phyloP scores from a whole-genome alignment of 1,284 basidiomycete genomes.

The Austroboletus niveus region DNA sequence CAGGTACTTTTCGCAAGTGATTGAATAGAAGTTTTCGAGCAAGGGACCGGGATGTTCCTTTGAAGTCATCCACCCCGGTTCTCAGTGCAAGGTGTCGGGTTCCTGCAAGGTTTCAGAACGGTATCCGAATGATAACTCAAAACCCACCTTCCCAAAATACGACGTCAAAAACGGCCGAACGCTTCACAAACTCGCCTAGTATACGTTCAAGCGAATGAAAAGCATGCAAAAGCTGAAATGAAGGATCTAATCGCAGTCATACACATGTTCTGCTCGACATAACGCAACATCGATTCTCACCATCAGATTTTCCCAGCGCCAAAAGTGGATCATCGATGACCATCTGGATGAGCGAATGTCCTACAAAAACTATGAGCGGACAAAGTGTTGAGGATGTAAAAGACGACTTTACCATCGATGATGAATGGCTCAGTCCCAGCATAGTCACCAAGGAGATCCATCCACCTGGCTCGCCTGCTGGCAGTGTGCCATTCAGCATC shows the following conservation, averaged over 20 bases:
- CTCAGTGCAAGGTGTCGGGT: slow-evolving; percentile 40
- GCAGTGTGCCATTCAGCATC: slow-evolving; percentile 42
- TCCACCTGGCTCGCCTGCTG: slow-evolving; percentile 49
- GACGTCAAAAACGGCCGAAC: slow-evolving; percentile 59
- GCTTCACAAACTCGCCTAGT: slow-evolving; percentile 46
- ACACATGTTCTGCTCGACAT: background rate
- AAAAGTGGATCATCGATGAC: slow-evolving; percentile 59
- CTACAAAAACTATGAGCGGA: slow-evolving; percentile 30
- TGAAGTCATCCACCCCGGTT: slow-evolving; percentile 37
- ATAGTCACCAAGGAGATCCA: slow-evolving; percentile 71
- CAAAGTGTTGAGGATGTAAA: background rate
- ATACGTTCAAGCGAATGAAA: slow-evolving; percentile 50
- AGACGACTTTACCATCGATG: slow-evolving; percentile 51
- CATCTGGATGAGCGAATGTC: slow-evolving; percentile 59
- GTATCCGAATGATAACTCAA: background rate
- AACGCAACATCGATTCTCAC: slow-evolving; percentile 29
- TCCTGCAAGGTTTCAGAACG: slow-evolving; percentile 30
- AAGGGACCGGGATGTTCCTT: slow-evolving; percentile 46
- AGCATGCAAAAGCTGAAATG: slow-evolving; percentile 65
- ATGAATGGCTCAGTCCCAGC: slow-evolving; percentile 66
- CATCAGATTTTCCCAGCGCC: slow-evolving; percentile 44
- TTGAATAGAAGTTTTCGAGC: slow-evolving; percentile 51
- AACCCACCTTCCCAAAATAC: slow-evolving; percentile 58
- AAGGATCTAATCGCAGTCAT: slow-evolving; percentile 38
- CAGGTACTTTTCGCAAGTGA: slow-evolving; percentile 43